These are phyloP conservation scores for Coniferiporia weirii DNA, from an alignment of 1,284 basidiomycete species.

Conservation along the genomic window DNA sequence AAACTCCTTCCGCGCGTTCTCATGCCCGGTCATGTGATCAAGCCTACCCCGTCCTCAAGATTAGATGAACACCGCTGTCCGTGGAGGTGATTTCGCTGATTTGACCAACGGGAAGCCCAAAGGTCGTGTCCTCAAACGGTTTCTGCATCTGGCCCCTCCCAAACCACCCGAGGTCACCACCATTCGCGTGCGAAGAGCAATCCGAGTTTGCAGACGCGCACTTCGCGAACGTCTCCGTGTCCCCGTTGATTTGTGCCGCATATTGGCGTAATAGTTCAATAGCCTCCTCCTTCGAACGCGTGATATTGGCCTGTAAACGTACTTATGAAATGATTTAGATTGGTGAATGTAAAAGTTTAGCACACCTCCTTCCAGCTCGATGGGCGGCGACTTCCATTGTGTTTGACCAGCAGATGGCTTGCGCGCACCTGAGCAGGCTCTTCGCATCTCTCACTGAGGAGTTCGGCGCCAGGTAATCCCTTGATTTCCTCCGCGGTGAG, in stretches of 20 bases:
- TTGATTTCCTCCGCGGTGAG: slow-evolving; percentile 60
- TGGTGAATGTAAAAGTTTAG: slow-evolving; percentile 17
- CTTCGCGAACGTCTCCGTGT: slow-evolving; percentile 64
- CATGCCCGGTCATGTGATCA: neutral
- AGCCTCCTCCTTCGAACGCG: slow-evolving; percentile 88
- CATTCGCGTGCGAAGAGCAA: slow-evolving; percentile 77
- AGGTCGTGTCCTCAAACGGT: slow-evolving; percentile 92
- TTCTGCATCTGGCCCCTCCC: slow-evolving; percentile 93
- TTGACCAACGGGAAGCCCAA: slow-evolving; percentile 73
- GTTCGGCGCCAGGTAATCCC: slow-evolving; percentile 64
- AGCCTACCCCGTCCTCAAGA: slow-evolving; percentile 79
- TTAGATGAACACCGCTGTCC: slow-evolving; percentile 95
- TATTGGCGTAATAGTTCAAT: slow-evolving; percentile 68
- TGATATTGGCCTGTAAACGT: slow-evolving; percentile 63
- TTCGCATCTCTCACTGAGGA: slow-evolving; percentile 23
- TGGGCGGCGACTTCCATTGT: slow-evolving; percentile 80
- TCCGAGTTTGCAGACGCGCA: slow-evolving; percentile 78
- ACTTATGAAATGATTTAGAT: neutral
- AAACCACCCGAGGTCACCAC: slow-evolving; percentile 88
- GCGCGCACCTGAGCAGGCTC: slow-evolving; percentile 72
- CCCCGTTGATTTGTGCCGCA: slow-evolving; percentile 53
- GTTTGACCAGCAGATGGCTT: slow-evolving; percentile 94
- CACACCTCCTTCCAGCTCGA: slow-evolving; percentile 90
- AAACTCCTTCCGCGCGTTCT: slow-evolving; percentile 14
- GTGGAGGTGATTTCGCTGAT: slow-evolving; percentile 86